phyloP scores from a whole-genome alignment of 1,284 basidiomycete species.

The Stereum hirsutum region DNA sequence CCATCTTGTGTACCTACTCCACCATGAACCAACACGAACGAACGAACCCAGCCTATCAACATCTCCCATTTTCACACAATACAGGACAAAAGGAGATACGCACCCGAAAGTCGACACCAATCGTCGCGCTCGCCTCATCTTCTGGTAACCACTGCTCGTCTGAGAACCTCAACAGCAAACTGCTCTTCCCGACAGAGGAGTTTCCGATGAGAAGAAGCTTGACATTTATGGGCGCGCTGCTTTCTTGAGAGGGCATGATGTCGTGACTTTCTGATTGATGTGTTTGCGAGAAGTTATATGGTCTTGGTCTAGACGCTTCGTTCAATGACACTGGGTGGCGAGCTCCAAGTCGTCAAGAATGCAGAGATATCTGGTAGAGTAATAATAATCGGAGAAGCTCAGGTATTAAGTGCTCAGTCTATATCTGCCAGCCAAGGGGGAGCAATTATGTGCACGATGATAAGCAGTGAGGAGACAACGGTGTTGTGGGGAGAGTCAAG shows the following conservation, averaged over 20 bases:
- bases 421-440: too few relatives aligned
- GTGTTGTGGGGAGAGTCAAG: too few relatives aligned
- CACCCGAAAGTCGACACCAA: slow-evolving; percentile 79
- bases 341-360: too few relatives aligned
- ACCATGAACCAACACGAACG: slow-evolving; percentile 3
- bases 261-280: neutral
- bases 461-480: too few relatives aligned
- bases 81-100: slow-evolving; percentile 18
- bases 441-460: too few relatives aligned
- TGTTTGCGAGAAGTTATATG: too few relatives aligned
- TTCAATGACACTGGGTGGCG: too few relatives aligned
- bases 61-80: too few relatives aligned
- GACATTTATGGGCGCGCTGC: slow-evolving; percentile 44
- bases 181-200: slow-evolving; percentile 89
- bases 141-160: slow-evolving; percentile 95
- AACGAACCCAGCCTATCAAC: neutral
- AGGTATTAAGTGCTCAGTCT: too few relatives aligned
- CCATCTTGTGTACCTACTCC: slow-evolving; percentile 72
- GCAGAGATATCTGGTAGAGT: too few relatives aligned
- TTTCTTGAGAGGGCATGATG: neutral
- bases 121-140: slow-evolving; percentile 93
- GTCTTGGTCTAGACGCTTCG: too few relatives aligned
- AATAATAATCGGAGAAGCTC: too few relatives aligned
- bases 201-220: slow-evolving; percentile 78
- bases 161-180: slow-evolving; percentile 86